Evolutionary conservation across 495 filamentous ascomycete species (phyloP).

Genomic region (Hamigera avellanea): DNA sequence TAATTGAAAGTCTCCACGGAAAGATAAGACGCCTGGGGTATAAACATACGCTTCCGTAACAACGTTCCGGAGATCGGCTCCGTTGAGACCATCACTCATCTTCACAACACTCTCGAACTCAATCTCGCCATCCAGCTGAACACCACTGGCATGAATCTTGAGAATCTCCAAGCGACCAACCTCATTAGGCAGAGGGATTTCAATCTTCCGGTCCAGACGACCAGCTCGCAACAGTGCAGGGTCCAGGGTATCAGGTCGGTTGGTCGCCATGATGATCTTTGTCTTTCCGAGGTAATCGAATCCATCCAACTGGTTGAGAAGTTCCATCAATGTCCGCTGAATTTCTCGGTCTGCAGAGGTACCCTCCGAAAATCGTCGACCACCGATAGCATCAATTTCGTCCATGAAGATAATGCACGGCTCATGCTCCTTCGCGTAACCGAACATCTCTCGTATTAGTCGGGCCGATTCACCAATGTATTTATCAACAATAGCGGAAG

Average conservation of each 20-base stretch:
- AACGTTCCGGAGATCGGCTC: conserved; percentile 94
- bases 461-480: conserved; percentile 98
- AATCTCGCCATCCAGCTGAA: conserved; percentile 86
- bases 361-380: conserved; percentile 93
- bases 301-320: conserved; percentile 96
- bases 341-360: conserved; percentile 98
- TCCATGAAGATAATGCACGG: conserved; percentile 99
- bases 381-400: conserved; percentile 98
- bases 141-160: conserved; percentile 89
- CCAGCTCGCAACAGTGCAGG: conserved; percentile 90
- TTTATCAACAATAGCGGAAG: conserved; percentile 99
- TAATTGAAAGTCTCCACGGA: conserved; percentile 17
- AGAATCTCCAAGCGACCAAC: conserved; percentile 94
- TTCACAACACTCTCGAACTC: conserved; percentile 99
- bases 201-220: conserved; percentile 93
- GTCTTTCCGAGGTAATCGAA: conserved; percentile 99
- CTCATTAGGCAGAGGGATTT: conserved; percentile 98
- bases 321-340: conserved; percentile 96
- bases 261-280: conserved; percentile 99
- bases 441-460: conserved; percentile 98
- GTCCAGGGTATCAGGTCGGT: conserved; percentile 95
- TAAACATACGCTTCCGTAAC: conserved; percentile 90
- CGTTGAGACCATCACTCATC: conserved; percentile 98
- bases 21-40: background rate
- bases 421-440: conserved; percentile 98